Conservation (phyloP, 306 rosid species). For the Fagus crenata region DNA sequence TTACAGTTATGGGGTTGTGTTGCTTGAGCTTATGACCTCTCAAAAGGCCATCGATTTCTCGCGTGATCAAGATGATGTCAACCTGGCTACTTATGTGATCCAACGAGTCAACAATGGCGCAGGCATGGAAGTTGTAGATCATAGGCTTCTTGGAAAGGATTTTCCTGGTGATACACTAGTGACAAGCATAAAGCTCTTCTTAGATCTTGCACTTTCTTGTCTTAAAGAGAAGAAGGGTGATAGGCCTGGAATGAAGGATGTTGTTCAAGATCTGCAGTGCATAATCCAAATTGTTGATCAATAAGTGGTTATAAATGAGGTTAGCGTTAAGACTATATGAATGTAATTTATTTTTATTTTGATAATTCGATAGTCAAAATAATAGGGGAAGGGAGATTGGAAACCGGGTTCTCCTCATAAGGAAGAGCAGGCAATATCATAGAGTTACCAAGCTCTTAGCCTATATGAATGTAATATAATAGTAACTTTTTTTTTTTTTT, state of each 20-base stretch:
- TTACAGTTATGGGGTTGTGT: constrained; percentile 84
- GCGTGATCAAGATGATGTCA: constrained; percentile 69
- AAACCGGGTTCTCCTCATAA: too few species aligned
- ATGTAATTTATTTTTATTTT: neutral
- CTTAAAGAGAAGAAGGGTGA: constrained; percentile 77
- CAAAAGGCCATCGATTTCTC: constrained; percentile 82
- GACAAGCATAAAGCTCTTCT: constrained; percentile 56
- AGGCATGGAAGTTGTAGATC: constrained; percentile 63
- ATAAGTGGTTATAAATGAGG: constrained; percentile 28
- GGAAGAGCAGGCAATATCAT: too few species aligned
- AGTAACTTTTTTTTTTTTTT: neutral
- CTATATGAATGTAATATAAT: neutral
- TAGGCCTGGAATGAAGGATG: constrained; percentile 79
- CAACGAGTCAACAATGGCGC: constrained; percentile 50
- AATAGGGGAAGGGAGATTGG: too few species aligned
- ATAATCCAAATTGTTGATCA: constrained; percentile 50
- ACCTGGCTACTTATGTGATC: constrained; percentile 64
- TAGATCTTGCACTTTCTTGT: constrained; percentile 79
- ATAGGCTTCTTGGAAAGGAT: constrained; percentile 43
- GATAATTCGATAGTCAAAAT: too few species aligned
- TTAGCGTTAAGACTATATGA: constrained; percentile 17
- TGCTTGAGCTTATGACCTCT: constrained; percentile 86
- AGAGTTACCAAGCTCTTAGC: constrained; percentile 8
- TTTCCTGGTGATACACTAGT: constrained; percentile 28
- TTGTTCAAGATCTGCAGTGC: constrained; percentile 63